Base-by-base conservation (phyloP, 2,329 filamentous ascomycete genomes). In the Epichloe aotearoae region DNA sequence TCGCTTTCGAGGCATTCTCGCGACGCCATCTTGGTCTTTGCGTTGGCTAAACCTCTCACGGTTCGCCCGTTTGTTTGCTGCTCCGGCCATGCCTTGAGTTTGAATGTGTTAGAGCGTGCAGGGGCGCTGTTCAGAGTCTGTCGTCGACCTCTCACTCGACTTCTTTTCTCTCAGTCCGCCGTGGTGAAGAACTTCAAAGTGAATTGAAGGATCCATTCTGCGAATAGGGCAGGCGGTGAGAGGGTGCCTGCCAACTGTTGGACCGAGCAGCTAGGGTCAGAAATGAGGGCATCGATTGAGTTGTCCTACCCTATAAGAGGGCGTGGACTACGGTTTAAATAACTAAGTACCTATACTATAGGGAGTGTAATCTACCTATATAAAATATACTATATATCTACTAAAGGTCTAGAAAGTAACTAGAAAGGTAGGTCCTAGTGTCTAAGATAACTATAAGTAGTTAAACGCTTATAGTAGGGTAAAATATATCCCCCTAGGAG, bases 1-100 rank as follows among this genome's bases (percentile, higher is more conserved):
- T 72, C 86, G 91, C 75, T 98, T 98, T 69, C 88, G 84, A 10
- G 93, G 93, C 60, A 96, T 70, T 60, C 81, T 76, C 7, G 80
- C 69, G 39, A 70, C 69, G 20, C 68, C 73, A 62, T 77, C 73
- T 55, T 77, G 70, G 38, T 69, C 68, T 48, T 74, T 73, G 49
- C 73, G 69, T 50, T 74, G 74, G 58, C 78, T 80, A 62, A 85
- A 86, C 53, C 77, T 76, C 52, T 81, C 76, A 56, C 85, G 81
- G 70, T 82, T 83, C 59, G 80, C 75, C 53, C 74, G 74, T 64
- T 84, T 86, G 53, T 73, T 76, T 42, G 63, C 53, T 47, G 60
- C 51, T 8, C 58, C 60, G n/a, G 60, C 47, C 61, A 66, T 66
- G 52, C 50, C 1, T 19, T 20, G n/a, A 15, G 7, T 10, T 44